phyloP scores from a whole-genome alignment of 1,284 basidiomycete species.

The Hortiboletus rubellus region DNA sequence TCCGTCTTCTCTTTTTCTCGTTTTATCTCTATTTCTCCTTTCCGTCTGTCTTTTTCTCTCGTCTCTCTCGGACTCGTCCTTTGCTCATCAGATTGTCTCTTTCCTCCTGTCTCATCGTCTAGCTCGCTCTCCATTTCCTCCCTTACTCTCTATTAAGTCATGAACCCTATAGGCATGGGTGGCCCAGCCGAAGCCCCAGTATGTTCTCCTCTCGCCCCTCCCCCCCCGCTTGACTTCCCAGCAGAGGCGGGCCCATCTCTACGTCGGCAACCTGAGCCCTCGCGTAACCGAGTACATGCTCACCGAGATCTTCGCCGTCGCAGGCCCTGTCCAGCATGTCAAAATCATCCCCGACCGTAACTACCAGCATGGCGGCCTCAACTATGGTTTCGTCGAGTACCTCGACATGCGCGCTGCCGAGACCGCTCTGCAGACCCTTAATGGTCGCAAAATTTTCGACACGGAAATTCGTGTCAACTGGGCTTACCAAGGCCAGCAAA shows the following conservation, averaged over 20 bases:
- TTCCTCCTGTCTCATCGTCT: constrained; percentile 36
- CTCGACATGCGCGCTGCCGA: constrained; percentile 97
- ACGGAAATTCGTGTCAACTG: constrained; percentile 97
- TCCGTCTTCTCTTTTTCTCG: constrained; percentile 49
- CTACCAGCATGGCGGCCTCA: constrained; percentile 95
- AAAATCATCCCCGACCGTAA: constrained; percentile 99
- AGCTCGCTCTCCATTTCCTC: neutral
- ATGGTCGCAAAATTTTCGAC: constrained; percentile 97
- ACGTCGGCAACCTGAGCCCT: constrained; percentile 95
- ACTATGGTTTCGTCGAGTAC: constrained; percentile 98
- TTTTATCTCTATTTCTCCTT: constrained; percentile 43
- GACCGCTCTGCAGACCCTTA: constrained; percentile 93
- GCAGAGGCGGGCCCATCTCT: constrained; percentile 88
- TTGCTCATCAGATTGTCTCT: constrained; percentile 40
- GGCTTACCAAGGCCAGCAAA: constrained; percentile 96
- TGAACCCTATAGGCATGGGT: constrained; percentile 75
- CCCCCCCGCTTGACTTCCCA: constrained; percentile 26
- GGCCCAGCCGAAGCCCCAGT: constrained; percentile 74
- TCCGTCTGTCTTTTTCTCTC: constrained; percentile 40
- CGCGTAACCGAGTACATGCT: constrained; percentile 94
- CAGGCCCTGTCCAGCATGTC: constrained; percentile 92
- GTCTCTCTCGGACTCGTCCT: constrained; percentile 40
- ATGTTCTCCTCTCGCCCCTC: constrained; percentile 35
- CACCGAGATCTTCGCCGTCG: constrained; percentile 94
- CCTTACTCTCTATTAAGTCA: constrained; percentile 53